These are phyloP conservation scores for Cutaneotrichosporon curvatum DNA, from an alignment of 1,284 basidiomycete species.

Conservation along the genomic window DNA sequence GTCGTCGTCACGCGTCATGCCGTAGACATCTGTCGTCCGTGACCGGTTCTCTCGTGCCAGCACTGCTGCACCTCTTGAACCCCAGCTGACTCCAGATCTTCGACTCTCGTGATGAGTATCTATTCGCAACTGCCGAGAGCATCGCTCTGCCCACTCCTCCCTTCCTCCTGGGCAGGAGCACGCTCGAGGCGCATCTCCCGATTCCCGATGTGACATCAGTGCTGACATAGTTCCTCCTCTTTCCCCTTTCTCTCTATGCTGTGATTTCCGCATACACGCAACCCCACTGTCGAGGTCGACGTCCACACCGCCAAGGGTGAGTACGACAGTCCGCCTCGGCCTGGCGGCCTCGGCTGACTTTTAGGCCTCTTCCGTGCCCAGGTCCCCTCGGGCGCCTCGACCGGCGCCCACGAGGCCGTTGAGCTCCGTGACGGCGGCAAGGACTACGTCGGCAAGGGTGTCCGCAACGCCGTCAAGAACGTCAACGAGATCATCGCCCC, in stretches of 20 bases:
- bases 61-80: too few species aligned
- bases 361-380: constrained; percentile 87
- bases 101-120: constrained; percentile 71
- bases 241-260: not conserved
- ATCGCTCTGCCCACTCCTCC: not conserved
- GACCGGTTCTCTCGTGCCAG: not conserved
- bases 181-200: too few species aligned
- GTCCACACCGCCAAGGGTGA: constrained; percentile 76
- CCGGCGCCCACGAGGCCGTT: constrained; percentile 96
- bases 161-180: not conserved
- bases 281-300: constrained; percentile 94
- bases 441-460: constrained; percentile 95
- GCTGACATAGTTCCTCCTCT: constrained; percentile 20
- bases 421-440: constrained; percentile 98
- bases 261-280: constrained; percentile 41
- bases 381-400: constrained; percentile 97
- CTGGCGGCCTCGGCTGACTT: not conserved
- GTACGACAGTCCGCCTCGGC: constrained; percentile 19
- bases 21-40: not conserved
- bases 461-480: constrained; percentile 86
- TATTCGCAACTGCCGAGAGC: not conserved
- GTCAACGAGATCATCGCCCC: constrained; percentile 91
- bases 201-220: not conserved
- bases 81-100: constrained; percentile 62
- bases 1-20: not conserved